phyloP scores from a whole-genome alignment of 345 rosid genomes.

The Leavenworthia alabamica region DNA sequence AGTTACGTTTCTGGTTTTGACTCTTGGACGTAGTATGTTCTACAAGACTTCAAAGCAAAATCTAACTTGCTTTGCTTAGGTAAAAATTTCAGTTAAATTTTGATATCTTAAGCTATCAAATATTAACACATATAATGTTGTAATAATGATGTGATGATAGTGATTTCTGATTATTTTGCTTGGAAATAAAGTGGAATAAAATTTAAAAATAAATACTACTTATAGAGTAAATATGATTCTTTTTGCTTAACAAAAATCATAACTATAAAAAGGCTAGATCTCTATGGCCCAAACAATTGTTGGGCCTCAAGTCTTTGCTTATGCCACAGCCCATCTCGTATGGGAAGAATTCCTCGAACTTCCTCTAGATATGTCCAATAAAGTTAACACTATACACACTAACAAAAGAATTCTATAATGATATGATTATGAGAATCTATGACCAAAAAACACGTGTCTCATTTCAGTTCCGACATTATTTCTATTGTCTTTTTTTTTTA shows the following conservation, averaged over 20 bases:
- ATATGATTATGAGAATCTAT: background rate
- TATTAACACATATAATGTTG: background rate
- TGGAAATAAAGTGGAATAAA: background rate
- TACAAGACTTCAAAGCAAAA: background rate
- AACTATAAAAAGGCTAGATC: too few species aligned
- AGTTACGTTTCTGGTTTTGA: constrained; percentile 7
- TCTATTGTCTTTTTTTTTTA: background rate
- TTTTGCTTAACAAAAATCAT: too few species aligned
- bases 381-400: background rate
- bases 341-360: background rate
- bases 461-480: constrained; percentile 1
- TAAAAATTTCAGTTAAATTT: background rate
- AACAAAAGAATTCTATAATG: background rate
- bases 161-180: background rate
- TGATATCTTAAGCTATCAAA: background rate
- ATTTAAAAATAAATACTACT: too few species aligned
- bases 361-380: background rate
- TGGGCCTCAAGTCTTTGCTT: too few species aligned
- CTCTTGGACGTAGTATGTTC: background rate
- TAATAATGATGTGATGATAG: background rate
- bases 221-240: too few species aligned
- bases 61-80: background rate
- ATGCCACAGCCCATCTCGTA: too few species aligned
- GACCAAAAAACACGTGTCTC: constrained; percentile 22
- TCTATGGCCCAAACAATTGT: too few species aligned